Base-by-base conservation (phyloP, 192 early-diverging fungal species). In the Radiomyces spectabilis region DNA sequence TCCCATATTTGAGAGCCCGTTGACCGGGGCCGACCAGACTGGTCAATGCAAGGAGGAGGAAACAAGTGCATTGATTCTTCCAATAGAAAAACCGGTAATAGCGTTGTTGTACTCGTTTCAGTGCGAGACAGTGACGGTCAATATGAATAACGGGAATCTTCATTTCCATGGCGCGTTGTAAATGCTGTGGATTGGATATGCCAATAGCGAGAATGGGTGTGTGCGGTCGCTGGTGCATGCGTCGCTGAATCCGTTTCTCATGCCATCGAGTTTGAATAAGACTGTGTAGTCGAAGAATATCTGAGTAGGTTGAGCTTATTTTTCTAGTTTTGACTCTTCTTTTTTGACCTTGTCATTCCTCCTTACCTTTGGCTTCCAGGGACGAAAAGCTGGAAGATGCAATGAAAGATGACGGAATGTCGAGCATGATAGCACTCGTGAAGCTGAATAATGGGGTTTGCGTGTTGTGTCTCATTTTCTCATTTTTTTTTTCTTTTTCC, bases 171-270 rank as follows among this genome's bases (percentile, higher is more conserved):
- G 41, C 60, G 5, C 44, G 42, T 26, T n/a, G 35, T 18, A 62
- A 25, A 19, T 62, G 51, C 30, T 48, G 41, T 9, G 60, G 60
- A 48, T 62, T 62, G 5, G 60, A 44, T 16, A 62, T 62, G 10
- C 60, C 60, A 22, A 48, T 38, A 10, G 50, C 60, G 1, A 62
- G 10, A 0, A 62, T n/a, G 16, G 52, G 53, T 32, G 5, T 19
- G 9, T 34, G 10, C 2, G 51, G 60, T 2, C 40, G 43, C 12
- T n/a, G 25, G 10, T 15, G 4, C 47, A 59, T 51, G n/a, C 26
- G 12, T 30, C 24, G 7, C 12, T 16, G 42, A 5, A 57, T 16
- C 22, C 42, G 26, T 18, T 27, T 26, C 3, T 52, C 51, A 25
- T 52, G 18, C 51, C 51, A 52, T 27, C 19, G 18, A 33, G 6